These are phyloP conservation scores for Fusarium dlaminii DNA, from an alignment of 2,329 filamentous ascomycete genomes.

Conservation along the genomic window DNA sequence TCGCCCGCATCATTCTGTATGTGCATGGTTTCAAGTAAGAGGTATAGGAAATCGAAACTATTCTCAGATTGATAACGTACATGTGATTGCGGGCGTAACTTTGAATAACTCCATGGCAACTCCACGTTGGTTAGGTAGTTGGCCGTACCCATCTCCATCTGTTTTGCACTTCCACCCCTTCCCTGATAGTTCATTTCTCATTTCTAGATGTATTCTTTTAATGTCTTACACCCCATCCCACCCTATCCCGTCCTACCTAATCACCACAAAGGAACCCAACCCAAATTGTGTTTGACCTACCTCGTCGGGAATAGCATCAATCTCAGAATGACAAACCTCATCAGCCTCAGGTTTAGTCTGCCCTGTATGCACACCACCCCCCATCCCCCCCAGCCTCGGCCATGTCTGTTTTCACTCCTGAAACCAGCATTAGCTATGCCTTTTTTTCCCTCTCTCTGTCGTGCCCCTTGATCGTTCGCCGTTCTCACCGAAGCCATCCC, in stretches of 20 bases:
- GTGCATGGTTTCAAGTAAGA: constrained; percentile 1
- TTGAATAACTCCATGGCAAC: constrained; percentile 2
- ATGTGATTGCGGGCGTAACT: constrained; percentile 14
- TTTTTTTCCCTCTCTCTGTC: neutral
- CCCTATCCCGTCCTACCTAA: neutral
- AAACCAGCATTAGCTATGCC: constrained; percentile 18
- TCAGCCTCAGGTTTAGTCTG: constrained; percentile 7
- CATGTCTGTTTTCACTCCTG: constrained; percentile 8
- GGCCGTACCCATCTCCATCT: neutral
- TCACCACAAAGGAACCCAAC: neutral
- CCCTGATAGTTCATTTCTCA: neutral
- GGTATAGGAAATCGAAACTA: constrained; percentile 6
- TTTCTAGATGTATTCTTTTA: neutral
- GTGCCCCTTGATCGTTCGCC: neutral
- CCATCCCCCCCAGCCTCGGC: constrained; percentile 2
- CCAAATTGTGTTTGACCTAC: constrained; percentile 8
- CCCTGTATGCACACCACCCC: neutral
- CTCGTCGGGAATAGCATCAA: constrained; percentile 22
- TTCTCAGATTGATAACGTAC: neutral
- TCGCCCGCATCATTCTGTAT: neutral
- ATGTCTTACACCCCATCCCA: neutral
- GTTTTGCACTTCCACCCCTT: constrained; percentile 18
- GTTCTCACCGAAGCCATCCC: constrained; percentile 7
- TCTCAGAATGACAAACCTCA: constrained; percentile 13
- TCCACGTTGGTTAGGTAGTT: neutral